phyloP scores from a whole-genome alignment of 2,329 filamentous ascomycete genomes.

The Chaetomiaceae sp. region DNA sequence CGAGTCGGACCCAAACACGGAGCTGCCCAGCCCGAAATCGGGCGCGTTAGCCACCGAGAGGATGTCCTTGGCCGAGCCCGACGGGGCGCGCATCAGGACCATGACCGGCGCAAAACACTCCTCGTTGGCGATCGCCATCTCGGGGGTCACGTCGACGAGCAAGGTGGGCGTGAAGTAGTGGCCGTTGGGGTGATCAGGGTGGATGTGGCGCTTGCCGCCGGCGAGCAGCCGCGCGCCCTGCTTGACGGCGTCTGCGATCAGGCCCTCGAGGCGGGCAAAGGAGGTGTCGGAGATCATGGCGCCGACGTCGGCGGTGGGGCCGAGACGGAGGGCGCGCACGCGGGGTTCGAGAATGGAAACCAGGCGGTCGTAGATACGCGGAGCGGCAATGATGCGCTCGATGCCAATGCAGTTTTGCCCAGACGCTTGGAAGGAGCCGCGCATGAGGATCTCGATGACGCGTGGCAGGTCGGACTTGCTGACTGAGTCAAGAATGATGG shows the following conservation, averaged over 20 bases:
- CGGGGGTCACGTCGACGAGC: conserved; percentile 77
- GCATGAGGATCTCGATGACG: conserved; percentile 77
- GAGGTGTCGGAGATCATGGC: conserved; percentile 78
- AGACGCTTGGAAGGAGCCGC: conserved; percentile 89
- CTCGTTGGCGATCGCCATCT: conserved; percentile 82
- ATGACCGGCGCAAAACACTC: conserved; percentile 94
- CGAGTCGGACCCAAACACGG: conserved; percentile 71
- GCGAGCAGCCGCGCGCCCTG: conserved; percentile 76
- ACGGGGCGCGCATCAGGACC: conserved; percentile 69
- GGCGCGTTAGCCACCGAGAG: conserved; percentile 79
- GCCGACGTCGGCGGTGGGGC: conserved; percentile 76
- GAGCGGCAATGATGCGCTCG: conserved; percentile 81
- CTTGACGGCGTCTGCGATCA: conserved; percentile 72
- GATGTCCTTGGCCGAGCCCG: conserved; percentile 56
- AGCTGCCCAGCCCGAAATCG: conserved; percentile 79
- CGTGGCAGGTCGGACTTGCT: conserved; percentile 56
- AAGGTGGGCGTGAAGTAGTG: conserved; percentile 94
- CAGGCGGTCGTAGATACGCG: conserved; percentile 69
- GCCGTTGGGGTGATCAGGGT: conserved; percentile 69
- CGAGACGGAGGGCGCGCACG: conserved; percentile 69
- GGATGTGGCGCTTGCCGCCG: conserved; percentile 67
- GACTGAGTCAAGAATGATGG: conserved; percentile 79
- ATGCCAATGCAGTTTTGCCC: conserved; percentile 98
- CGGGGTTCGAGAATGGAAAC: conserved; percentile 66
- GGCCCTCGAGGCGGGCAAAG: conserved; percentile 69